Percentiles rank a stretch among this genome's conserved stretches.
phyloP scores from a whole-genome alignment of 192 early-diverging fungal species.

The Coemansia sp. region DNA sequence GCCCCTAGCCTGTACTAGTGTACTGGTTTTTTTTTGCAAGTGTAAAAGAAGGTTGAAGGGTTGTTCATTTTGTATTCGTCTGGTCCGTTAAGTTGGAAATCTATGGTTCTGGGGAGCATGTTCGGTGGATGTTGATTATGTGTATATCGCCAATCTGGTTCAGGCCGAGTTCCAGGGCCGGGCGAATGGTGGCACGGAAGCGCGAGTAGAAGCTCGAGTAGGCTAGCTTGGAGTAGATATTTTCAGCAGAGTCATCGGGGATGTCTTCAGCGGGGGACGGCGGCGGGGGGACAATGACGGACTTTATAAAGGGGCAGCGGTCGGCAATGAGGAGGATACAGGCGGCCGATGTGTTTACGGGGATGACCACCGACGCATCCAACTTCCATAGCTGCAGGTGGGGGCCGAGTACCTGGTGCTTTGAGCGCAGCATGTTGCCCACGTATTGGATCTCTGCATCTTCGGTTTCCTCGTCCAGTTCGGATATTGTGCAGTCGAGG shows the following conservation, averaged over 20 bases:
- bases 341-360: not conserved
- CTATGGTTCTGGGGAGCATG: no score
- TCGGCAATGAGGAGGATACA: not conserved
- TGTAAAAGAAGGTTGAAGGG: no score
- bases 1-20: no score
- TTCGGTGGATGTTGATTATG: no score
- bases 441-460: not conserved
- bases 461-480: not conserved
- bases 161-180: not conserved
- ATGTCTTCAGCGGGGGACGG: no score
- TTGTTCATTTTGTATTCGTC: no score
- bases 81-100: no score
- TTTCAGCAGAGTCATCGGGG: not conserved
- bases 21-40: no score
- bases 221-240: not conserved
- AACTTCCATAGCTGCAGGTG: conserved; percentile 1
- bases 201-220: not conserved
- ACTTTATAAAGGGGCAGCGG: no score
- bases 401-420: not conserved
- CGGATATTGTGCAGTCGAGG: not conserved
- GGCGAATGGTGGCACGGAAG: not conserved
- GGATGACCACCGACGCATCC: no score
- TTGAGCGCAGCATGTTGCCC: not conserved
- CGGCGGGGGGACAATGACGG: not conserved
- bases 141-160: not conserved